Conservation (phyloP, 2,329 filamentous ascomycete genomes). For the Calonectria montana region DNA sequence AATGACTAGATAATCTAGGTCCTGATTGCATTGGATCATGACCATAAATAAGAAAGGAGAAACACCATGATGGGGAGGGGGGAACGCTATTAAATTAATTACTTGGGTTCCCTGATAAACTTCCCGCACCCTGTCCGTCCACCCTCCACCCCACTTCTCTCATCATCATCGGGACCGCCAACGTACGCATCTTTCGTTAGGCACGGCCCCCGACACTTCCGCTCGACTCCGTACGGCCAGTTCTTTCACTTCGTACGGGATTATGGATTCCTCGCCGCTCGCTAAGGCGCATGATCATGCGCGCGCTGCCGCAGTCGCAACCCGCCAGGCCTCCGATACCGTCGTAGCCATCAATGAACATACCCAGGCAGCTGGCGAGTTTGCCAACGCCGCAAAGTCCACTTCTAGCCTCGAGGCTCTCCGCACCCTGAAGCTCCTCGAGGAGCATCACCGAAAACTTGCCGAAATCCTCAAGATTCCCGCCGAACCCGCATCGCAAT, state of each 20-base stretch:
- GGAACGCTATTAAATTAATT: neutral
- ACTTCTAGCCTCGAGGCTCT: slow-evolving; percentile 80
- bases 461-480: slow-evolving; percentile 84
- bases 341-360: slow-evolving; percentile 89
- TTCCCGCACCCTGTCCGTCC: slow-evolving; percentile 14
- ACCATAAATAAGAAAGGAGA: neutral
- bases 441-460: slow-evolving; percentile 87
- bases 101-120: slow-evolving; percentile 1
- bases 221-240: neutral
- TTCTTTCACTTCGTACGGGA: slow-evolving; percentile 28
- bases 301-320: slow-evolving; percentile 83
- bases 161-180: neutral
- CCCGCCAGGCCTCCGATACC: slow-evolving; percentile 79
- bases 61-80: neutral
- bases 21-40: neutral
- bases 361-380: slow-evolving; percentile 87
- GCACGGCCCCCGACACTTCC: neutral
- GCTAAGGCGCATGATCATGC: slow-evolving; percentile 88
- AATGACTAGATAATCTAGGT: too few species aligned
- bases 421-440: slow-evolving; percentile 84
- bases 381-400: slow-evolving; percentile 81
- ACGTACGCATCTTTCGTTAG: neutral
- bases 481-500: slow-evolving; percentile 54
- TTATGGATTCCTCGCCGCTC: slow-evolving; percentile 53
- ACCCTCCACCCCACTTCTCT: neutral